Percentiles rank a stretch among this genome's conserved stretches.
Evolutionary conservation across 768 basidiomycete species (phyloP).

Genomic region (Podaxis sp.): DNA sequence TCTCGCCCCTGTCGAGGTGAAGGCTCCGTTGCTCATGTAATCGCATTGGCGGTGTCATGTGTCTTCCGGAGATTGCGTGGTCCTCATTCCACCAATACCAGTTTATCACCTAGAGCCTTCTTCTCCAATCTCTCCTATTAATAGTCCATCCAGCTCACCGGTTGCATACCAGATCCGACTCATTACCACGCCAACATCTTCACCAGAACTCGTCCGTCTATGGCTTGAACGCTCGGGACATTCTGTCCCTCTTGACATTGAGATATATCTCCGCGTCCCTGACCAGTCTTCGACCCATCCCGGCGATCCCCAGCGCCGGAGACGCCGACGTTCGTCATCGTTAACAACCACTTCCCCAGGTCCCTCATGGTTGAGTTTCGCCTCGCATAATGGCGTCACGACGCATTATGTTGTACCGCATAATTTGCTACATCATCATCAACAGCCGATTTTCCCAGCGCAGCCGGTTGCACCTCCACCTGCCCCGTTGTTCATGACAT

Average conservation of each 20-base stretch:
- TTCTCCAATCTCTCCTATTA: slow-evolving; percentile 3
- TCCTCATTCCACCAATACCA: background rate
- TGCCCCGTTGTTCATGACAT: background rate
- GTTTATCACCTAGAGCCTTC: background rate
- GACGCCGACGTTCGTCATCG: slow-evolving; percentile 27
- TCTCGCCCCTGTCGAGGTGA: background rate
- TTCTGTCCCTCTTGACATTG: slow-evolving; percentile 72
- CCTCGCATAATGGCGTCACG: slow-evolving; percentile 27
- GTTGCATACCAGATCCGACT: slow-evolving; percentile 59
- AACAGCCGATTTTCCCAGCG: slow-evolving; percentile 37
- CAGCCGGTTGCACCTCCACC: slow-evolving; percentile 35
- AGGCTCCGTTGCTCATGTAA: slow-evolving; percentile 10
- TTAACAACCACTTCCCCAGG: background rate
- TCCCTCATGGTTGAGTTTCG: slow-evolving; percentile 7
- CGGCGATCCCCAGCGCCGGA: slow-evolving; percentile 20
- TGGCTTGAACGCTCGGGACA: slow-evolving; percentile 82
- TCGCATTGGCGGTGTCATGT: background rate
- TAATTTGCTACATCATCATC: slow-evolving; percentile 22
- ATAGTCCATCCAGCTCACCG: background rate
- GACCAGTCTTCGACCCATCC: slow-evolving; percentile 22
- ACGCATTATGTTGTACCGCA: slow-evolving; percentile 38
- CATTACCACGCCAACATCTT: slow-evolving; percentile 63
- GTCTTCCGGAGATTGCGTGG: slow-evolving; percentile 5
- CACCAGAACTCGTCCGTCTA: slow-evolving; percentile 76
- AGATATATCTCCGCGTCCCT: slow-evolving; percentile 67